A percentile compares a stretch with the other conserved stretches of the same genome.
Evolutionary conservation across 176 grass and related monocot species (phyloP).

Genomic region (Areca catechu): DNA sequence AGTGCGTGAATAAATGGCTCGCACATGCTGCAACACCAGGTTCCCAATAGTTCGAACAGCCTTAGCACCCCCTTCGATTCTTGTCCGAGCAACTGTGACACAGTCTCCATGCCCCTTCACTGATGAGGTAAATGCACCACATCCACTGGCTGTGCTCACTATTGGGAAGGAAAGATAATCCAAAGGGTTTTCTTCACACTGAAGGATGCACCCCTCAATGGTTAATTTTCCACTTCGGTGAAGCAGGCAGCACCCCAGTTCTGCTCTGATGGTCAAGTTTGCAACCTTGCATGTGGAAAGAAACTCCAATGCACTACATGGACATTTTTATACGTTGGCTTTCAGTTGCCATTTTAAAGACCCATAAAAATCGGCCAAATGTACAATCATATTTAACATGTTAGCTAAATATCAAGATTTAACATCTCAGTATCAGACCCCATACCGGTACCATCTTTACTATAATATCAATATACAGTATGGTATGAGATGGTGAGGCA

Average conservation of each 20-base stretch:
- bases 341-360: no score
- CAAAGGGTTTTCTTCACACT: slow-evolving; percentile 85
- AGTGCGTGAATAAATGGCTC: slow-evolving; percentile 73
- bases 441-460: no score
- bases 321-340: not conserved
- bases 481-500: no score
- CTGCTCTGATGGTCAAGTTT: slow-evolving; percentile 70
- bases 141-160: slow-evolving; percentile 55
- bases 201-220: slow-evolving; percentile 78
- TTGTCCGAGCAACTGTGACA: slow-evolving; percentile 65
- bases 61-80: slow-evolving; percentile 87
- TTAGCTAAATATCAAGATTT: no score
- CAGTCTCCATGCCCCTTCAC: slow-evolving; percentile 46
- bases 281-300: slow-evolving; percentile 84
- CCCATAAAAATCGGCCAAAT: no score
- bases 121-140: not conserved
- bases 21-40: slow-evolving; percentile 57
- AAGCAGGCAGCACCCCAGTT: slow-evolving; percentile 78
- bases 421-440: no score
- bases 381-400: no score
- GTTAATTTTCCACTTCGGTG: slow-evolving; percentile 73
- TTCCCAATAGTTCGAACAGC: slow-evolving; percentile 68
- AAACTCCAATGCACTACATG: slow-evolving; percentile 68
- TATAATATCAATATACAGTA: no score
- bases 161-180: slow-evolving; percentile 94